phyloP scores from a whole-genome alignment of 2,329 filamentous ascomycete genomes.

The Periconia sp. region DNA sequence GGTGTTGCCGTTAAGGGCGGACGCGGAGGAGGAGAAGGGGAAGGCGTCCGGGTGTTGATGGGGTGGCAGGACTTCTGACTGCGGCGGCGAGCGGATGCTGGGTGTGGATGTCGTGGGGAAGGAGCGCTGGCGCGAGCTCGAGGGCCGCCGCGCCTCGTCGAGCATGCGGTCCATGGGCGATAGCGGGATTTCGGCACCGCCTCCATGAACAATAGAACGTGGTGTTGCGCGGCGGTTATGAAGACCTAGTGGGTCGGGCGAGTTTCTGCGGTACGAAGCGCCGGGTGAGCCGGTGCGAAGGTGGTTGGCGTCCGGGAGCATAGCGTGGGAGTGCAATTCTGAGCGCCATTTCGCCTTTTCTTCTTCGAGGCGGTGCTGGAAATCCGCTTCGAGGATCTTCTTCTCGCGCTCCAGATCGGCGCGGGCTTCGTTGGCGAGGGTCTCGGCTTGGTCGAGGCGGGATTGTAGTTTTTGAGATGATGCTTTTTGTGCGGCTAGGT shows the following conservation, averaged over 20 bases:
- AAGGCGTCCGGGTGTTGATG: slow-evolving; percentile 37
- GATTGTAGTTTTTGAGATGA: slow-evolving; percentile 65
- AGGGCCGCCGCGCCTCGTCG: slow-evolving; percentile 38
- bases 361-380: slow-evolving; percentile 63
- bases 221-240: slow-evolving; percentile 28
- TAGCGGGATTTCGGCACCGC: slow-evolving; percentile 29
- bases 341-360: slow-evolving; percentile 63
- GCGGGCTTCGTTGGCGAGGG: slow-evolving; percentile 61
- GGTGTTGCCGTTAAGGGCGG: slow-evolving; percentile 36
- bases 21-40: slow-evolving; percentile 25
- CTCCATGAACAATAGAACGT: slow-evolving; percentile 29
- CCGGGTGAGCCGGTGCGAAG: slow-evolving; percentile 43
- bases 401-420: slow-evolving; percentile 62
- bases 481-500: slow-evolving; percentile 61
- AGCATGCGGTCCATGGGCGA: slow-evolving; percentile 41
- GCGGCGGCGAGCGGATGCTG: slow-evolving; percentile 34
- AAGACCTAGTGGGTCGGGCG: slow-evolving; percentile 39
- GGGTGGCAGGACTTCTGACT: slow-evolving; percentile 28
- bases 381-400: slow-evolving; percentile 58
- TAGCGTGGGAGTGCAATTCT: slow-evolving; percentile 43
- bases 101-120: slow-evolving; percentile 12
- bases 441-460: slow-evolving; percentile 65
- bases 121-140: slow-evolving; percentile 36
- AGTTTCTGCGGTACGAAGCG: slow-evolving; percentile 43
- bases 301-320: slow-evolving; percentile 20